Base-by-base conservation (phyloP, 306 rosid genomes). In the Lathyrus aphaca region DNA sequence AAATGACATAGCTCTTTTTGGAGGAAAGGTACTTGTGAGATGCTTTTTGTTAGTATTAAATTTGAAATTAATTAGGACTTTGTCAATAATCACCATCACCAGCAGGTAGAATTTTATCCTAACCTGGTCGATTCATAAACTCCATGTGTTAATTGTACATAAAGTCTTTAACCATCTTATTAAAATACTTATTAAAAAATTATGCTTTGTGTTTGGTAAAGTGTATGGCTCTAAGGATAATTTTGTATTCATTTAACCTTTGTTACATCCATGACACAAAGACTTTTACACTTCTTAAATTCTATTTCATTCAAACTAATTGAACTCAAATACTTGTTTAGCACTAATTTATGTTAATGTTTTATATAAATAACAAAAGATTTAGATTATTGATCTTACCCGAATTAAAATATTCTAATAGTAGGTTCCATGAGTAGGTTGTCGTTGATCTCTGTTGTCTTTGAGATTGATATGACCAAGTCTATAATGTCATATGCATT, bases 61-160 rank as follows among this genome's bases (percentile, higher is more conserved):
- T 8, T 42, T 40, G 2, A 11, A 57, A 44, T 68, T 25, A 7
- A 17, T 53, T 40, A 54, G 53, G 63, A 45, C 49, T 44, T 35
- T 19, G 15, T 71, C 66, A 27, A 27, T 43, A 53, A 54, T 53
- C 18, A 21, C 18, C 39, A 51, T 4, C 56, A 50, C 39, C 8
- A 27, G 37, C 46, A 25, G 66, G 49, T 71, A 8, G 2, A 7
- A 29, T 45, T 60, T 42, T 50, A 72, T 72, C 58, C 45, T 7
- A 44, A 71, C 23, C 58, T 44, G 38, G 59, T 58, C 59, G 58
- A 71, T 44, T 71, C 75, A 58, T 71, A 25, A 58, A 58, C 49
- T 71, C 17, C 39, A 39, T 5, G 5, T 55, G 43, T 25, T 43
- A 42, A 56, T 57, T 53, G 10, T 30, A 8, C 73, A 18, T 68